Evolutionary conservation across 2,329 filamentous ascomycete genomes (phyloP), one percentile per base, ranked within the genome.

Genomic region (Huntiella bhutanensis): DNA sequence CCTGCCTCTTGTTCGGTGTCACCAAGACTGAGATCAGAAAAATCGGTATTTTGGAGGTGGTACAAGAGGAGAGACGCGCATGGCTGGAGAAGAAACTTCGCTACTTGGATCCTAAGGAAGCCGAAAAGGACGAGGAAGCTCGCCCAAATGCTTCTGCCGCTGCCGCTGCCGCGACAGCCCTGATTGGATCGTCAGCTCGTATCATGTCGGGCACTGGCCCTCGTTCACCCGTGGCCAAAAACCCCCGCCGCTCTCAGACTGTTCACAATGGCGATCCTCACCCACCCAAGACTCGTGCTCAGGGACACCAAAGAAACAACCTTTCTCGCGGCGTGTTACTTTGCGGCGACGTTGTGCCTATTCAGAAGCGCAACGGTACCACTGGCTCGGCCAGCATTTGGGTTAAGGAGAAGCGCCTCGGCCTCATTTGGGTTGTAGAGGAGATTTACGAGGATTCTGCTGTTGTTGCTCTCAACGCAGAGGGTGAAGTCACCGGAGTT

Each of bases 301-400:
- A 66, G 28, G 60, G 67, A 54, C 71, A 86, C 54, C 81, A 87
- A 55, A 70, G 75, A 45, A 75, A 72, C 53, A 80, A 73, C 55
- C 86, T 83, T 53, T 92, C 85, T 17, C 73, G 86, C 54, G 88
- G 88, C 3, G 91, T 98, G 19, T 62, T 98, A 45, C 70, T 98
- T 1, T 98, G 91, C 54, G 91, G 91, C 38, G 91, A 98, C 59
- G 88, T 98, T n/a, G 85, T 98, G 13, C 91, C 91, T 0, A 98
- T 98, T 50, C 82, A 87, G 59, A 98, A 96, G 62, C 77, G 91
- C 51, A 94, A 98, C 56, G 91, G 91, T 3, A 75, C 80, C 8
- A 88, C 80, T 4, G 91, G 91, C 2, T 87, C 91, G 49, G 91
- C 91, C 34, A 96, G 87, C 61, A 66, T 98, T 35, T 98, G 91